These are phyloP conservation scores for Xylariaceae sp. DNA, from an alignment of 2,329 filamentous ascomycete species.

Conservation along the genomic window DNA sequence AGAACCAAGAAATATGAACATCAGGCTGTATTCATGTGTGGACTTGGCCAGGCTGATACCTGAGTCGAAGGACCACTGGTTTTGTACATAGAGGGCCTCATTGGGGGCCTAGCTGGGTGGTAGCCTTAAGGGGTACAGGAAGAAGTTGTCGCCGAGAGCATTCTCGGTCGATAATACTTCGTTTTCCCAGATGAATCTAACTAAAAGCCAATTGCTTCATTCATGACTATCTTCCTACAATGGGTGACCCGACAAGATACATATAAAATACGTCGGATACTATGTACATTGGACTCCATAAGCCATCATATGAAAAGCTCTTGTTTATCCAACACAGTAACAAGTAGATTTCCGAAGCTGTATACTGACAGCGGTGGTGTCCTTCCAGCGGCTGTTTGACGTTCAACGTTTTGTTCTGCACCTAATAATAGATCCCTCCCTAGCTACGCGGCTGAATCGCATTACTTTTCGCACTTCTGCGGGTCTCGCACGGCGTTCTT, in stretches of 20 bases:
- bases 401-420: too few species aligned
- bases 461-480: not conserved
- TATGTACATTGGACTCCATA: too few species aligned
- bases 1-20: conserved; percentile 1
- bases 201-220: too few species aligned
- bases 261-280: too few species aligned
- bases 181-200: not conserved
- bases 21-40: conserved; percentile 6
- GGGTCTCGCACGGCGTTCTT: too few species aligned
- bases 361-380: too few species aligned
- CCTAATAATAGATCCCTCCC: not conserved
- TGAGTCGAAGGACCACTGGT: not conserved
- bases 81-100: conserved; percentile 19
- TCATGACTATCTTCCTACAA: too few species aligned
- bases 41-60: not conserved
- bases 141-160: not conserved
- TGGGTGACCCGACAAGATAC: too few species aligned
- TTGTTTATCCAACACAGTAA: too few species aligned
- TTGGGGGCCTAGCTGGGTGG: not conserved
- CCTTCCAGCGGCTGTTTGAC: too few species aligned
- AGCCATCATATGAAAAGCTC: too few species aligned
- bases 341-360: too few species aligned
- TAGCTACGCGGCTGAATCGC: not conserved
- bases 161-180: conserved; percentile 10
- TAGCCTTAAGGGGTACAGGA: not conserved